Evolutionary conservation across 208 protist species (phyloP).

Genomic region (Trypanosoma brucei): DNA sequence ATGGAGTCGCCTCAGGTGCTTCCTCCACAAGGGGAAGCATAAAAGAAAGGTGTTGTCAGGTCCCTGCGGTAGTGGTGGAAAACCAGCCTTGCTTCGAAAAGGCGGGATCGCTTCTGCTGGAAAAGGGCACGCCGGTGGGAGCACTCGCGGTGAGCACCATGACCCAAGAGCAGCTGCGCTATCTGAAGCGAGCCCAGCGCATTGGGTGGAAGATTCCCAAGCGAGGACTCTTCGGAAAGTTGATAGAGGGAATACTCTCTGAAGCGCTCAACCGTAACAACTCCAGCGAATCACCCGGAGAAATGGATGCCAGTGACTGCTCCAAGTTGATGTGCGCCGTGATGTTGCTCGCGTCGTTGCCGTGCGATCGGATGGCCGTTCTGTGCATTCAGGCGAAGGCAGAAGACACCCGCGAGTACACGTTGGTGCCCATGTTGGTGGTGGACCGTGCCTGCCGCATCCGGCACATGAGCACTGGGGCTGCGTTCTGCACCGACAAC

Average conservation of each 20-base stretch:
- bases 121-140: conserved; percentile 14
- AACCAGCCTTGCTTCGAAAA: conserved; percentile 15
- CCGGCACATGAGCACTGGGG: conserved; percentile 43
- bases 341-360: conserved; percentile 24
- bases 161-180: conserved; percentile 22
- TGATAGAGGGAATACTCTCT: conserved; percentile 9
- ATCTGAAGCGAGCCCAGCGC: conserved; percentile 4
- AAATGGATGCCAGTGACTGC: not conserved
- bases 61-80: not conserved
- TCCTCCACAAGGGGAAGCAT: not conserved
- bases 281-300: not conserved
- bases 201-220: not conserved
- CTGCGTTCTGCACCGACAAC: conserved; percentile 43
- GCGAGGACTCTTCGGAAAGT: conserved; percentile 1
- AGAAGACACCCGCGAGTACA: conserved; percentile 16
- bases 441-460: conserved; percentile 35
- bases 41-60: no score
- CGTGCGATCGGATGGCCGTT: conserved; percentile 15
- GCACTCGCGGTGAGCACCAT: conserved; percentile 19
- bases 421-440: conserved; percentile 36
- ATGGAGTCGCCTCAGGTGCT: not conserved
- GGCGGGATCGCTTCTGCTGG: conserved; percentile 2
- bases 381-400: conserved; percentile 12
- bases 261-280: conserved; percentile 3
- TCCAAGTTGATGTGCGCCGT: conserved; percentile 9